phyloP scores from a whole-genome alignment of 805 yeast species.

The Candida ficus region DNA sequence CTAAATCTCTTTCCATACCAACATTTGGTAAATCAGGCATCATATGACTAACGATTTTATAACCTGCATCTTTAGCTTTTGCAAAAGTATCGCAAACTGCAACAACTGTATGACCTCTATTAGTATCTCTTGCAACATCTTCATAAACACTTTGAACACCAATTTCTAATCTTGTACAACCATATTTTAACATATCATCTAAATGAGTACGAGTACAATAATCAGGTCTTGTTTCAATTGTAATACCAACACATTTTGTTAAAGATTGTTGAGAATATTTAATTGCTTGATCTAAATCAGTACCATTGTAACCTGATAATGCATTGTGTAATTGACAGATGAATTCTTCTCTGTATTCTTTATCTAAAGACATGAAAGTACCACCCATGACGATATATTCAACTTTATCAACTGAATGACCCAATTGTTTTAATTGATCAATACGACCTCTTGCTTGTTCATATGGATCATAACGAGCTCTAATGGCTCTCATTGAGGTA shows the following conservation, averaged over 20 bases:
- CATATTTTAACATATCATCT: constrained; percentile 92
- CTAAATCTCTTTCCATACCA: constrained; percentile 96
- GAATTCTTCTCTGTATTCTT: constrained; percentile 83
- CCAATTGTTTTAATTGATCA: constrained; percentile 90
- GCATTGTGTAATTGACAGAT: constrained; percentile 93
- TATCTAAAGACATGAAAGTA: constrained; percentile 92
- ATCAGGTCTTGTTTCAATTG: constrained; percentile 97
- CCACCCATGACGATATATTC: constrained; percentile 99
- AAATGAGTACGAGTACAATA: constrained; percentile 95
- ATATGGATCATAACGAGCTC: constrained; percentile 97
- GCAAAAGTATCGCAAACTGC: constrained; percentile 95
- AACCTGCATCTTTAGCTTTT: constrained; percentile 96
- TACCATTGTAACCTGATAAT: constrained; percentile 85
- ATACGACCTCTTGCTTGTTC: constrained; percentile 98
- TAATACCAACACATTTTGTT: constrained; percentile 97
- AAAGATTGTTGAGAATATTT: constrained; percentile 86
- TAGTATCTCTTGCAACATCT: constrained; percentile 97
- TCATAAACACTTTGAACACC: constrained; percentile 98
- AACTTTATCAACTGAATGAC: constrained; percentile 95
- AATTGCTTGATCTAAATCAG: constrained; percentile 85
- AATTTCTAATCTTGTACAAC: constrained; percentile 93
- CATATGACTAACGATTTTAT: constrained; percentile 97
- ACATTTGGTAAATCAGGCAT: constrained; percentile 99
- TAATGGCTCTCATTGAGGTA: constrained; percentile 97
- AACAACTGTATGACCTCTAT: constrained; percentile 95